Evolutionary conservation across 148 eudicot genomes (phyloP), one percentile per base, ranked within the genome.

Genomic region (Cornus florida): DNA sequence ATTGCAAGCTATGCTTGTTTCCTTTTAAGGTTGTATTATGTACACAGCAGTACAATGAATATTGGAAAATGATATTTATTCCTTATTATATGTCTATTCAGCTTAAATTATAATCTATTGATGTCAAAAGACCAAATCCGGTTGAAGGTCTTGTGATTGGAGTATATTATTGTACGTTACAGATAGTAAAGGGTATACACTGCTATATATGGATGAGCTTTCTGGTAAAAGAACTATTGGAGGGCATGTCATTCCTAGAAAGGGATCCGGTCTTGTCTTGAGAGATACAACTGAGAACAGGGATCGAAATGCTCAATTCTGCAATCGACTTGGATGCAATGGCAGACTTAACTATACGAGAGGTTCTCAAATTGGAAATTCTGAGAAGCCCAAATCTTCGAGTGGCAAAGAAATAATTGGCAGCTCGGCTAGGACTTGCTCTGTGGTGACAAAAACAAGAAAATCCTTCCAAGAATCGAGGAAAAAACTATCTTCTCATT

Each of bases 321-420:
- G 97, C 85, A 95, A 93, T 46, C 84, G 98, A 84, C 82, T 82
- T 80, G 95, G 96, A 67, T 95, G 98, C 83, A 85, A 93, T 65
- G 95, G 96, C 78, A 89, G 90, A 80, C 77, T 90, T 79, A 91
- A 84, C 78, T 13, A 83, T 41, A 50, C 79, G 31, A 90, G 81
- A 79, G 84, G 79, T 77, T 35, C 85, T 23, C 89, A 81, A 77
- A 79, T 46, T 78, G 86, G 83, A 60, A 82, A 78, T 74, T 87
- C 91, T 10, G 87, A 77, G 60, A 94, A 88, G 76, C 82, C 81
- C 33, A 91, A 89, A 83, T 70, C 85, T 72, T 35, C 88, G 43
- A 80, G 59, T 82, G 86, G 93, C 59, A 95, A 90, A 81, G 90
- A 93, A 82, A 73, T 84, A 20, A 70, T 74, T 35, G 88, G 88